Percentiles rank a stretch among this genome's conserved stretches.
These are phyloP conservation scores for Globisporangium spinosum DNA, from an alignment of 352 stramenopile genomes.

Conservation along the genomic window DNA sequence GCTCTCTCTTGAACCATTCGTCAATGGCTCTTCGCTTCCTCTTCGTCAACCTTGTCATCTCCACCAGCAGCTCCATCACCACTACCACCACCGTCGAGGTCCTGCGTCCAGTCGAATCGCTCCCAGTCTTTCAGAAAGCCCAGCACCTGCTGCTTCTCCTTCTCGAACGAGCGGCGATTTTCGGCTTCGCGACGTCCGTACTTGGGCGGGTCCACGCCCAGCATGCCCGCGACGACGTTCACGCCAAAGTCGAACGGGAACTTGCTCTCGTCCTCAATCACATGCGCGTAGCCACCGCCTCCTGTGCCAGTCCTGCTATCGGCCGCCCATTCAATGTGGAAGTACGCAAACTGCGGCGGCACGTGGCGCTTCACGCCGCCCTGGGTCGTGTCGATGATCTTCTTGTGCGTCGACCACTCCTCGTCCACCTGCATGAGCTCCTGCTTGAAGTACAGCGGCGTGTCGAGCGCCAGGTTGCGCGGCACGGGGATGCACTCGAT, in stretches of 20 bases:
- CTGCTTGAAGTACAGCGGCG: constrained; percentile 82
- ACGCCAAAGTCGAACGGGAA: constrained; percentile 78
- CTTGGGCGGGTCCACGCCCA: constrained; percentile 61
- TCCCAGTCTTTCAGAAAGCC: constrained; percentile 66
- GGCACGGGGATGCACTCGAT: constrained; percentile 83
- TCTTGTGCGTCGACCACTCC: constrained; percentile 80
- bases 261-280: constrained; percentile 76
- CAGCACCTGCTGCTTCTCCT: constrained; percentile 60
- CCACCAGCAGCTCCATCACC: background rate
- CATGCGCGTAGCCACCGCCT: constrained; percentile 67
- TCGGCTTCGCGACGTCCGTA: constrained; percentile 43
- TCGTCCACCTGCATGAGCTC: constrained; percentile 71
- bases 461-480: constrained; percentile 50
- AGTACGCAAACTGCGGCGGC: constrained; percentile 78
- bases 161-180: constrained; percentile 39
- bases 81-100: constrained; percentile 49
- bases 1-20: no score
- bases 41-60: background rate
- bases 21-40: constrained; percentile 2
- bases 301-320: constrained; percentile 1
- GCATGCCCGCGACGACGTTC: constrained; percentile 74
- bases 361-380: constrained; percentile 59
- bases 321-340: constrained; percentile 72
- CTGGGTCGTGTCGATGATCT: constrained; percentile 71
- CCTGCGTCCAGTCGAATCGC: constrained; percentile 68